A percentile compares a stretch with the other conserved stretches of the same genome.
Evolutionary conservation across 805 yeast species (phyloP).

Genomic region (Metschnikowia similis): DNA sequence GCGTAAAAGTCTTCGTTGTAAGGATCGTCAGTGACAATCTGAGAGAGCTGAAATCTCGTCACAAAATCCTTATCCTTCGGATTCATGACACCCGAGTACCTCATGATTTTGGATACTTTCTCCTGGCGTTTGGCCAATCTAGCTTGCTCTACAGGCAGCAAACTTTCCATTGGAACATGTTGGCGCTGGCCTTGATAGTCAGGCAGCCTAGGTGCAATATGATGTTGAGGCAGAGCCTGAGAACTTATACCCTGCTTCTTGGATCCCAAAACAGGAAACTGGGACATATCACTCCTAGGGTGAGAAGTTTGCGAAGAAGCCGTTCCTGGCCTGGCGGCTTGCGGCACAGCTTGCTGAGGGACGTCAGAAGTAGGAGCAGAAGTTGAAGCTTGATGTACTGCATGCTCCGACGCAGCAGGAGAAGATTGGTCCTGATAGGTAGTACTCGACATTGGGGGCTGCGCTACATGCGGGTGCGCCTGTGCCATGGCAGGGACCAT

Average conservation of each 20-base stretch:
- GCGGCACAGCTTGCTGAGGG: slow-evolving; percentile 10
- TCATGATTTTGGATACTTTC: slow-evolving; percentile 69
- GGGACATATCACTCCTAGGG: slow-evolving; percentile 33
- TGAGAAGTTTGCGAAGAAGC: not conserved
- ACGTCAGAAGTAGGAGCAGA: not conserved
- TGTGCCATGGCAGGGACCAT: slow-evolving; percentile 7
- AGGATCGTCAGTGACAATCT: slow-evolving; percentile 95
- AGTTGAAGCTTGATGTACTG: slow-evolving; percentile 3
- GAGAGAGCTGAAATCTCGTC: slow-evolving; percentile 89
- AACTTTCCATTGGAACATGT: slow-evolving; percentile 24
- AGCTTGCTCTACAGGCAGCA: slow-evolving; percentile 71
- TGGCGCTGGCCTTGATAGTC: slow-evolving; percentile 22
- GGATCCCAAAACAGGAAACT: slow-evolving; percentile 54
- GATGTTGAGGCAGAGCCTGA: slow-evolving; percentile 5
- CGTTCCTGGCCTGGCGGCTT: slow-evolving; percentile 8
- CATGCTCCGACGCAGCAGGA: slow-evolving; percentile 2
- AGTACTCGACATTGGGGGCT: slow-evolving; percentile 15
- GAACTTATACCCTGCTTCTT: slow-evolving; percentile 23
- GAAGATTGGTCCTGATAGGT: not conserved
- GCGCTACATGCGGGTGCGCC: slow-evolving; percentile 10
- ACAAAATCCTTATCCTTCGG: slow-evolving; percentile 96
- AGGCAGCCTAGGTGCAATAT: not conserved
- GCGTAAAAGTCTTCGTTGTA: slow-evolving; percentile 94
- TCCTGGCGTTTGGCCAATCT: slow-evolving; percentile 64
- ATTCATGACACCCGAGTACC: slow-evolving; percentile 91